Base-by-base conservation (phyloP, 371 early-diverging fungal genomes). In the Mortierella sp. region DNA sequence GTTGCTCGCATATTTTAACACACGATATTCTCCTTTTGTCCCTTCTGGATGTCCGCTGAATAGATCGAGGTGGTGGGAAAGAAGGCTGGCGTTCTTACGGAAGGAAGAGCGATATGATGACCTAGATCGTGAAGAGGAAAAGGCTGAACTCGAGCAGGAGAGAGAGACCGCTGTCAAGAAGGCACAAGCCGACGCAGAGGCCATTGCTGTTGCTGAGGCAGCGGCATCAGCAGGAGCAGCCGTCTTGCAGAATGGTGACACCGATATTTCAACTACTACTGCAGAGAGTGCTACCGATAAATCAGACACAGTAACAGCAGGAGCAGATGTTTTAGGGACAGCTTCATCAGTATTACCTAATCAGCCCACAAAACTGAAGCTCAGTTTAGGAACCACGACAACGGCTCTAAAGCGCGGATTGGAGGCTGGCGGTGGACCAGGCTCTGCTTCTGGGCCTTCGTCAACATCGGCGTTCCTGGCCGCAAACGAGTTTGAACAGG, bases 71-170 rank as follows among this genome's bases (percentile, higher is more conserved):
- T 94, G 94, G 94, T 84, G 89, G 81, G 72, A 80, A 23, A 82
- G 82, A 65, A 70, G 95, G 72, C 83, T 85, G 62, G 80, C 73
- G 3, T 67, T 87, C 23, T 79, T 89, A 46, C 81, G 87, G 68
- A 83, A 88, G n/a, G 93, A 93, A 71, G 76, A 84, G 19, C 91
- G 92, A 24, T 72, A 70, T 31, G 93, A 93, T 64, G 86, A 86
- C n/a, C 73, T 87, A 48, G 94, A 94, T 65, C 87, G 92, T 1
- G 70, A 66, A n/a, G 81, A 72, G 26, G 79, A 70, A 56, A 62
- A 53, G 34, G 64, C 53, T 21, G 64, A 75, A 37, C n/a, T 68
- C 30, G 66, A 63, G 24, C 48, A 58, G 27, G 65, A 72, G 49
- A 34, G 14, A 14, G 37, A 34, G 14, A 14, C 37, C 1, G 67